Base-by-base conservation (phyloP, 257 asterid species). In the Parsonsia alboflavescens region DNA sequence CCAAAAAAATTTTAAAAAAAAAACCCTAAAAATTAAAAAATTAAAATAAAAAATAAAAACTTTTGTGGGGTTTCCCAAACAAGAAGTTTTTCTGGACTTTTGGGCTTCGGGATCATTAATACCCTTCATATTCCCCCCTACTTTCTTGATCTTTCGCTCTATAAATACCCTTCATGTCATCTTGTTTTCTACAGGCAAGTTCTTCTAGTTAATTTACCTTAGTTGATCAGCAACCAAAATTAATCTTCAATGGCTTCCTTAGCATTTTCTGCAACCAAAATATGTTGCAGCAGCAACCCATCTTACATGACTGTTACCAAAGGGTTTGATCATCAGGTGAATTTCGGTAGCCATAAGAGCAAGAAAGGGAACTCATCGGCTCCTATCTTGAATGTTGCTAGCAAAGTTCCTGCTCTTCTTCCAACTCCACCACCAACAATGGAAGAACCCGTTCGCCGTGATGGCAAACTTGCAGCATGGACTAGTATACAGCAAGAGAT, bases 391-490 rank as follows among this genome's bases (percentile, higher is more conserved):
- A 87, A 85, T 39, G 87, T 87, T 39, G 92, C 96, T 0, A 87
- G 82, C 53, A 81, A 73, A 73, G 78, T 86, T 11, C 86, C 91
- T 1, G 70, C 59, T 3, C 61, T 75, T 54, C 67, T 17, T 52
- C 22, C 58, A 16, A 21, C 77, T 15, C 64, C 68, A 72, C 84
- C 71, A 72, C 82, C 79, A n/a, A 70, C 53, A 65, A 21, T 16
- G 50, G 50, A 65, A 65, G 70, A 65, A 65, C 10, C 66, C 15
- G 72, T 57, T 62, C 24, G 28, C 16, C 22, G 1, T 6, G 82
- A 78, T 52, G 4, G 44, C 39, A 88, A 89, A 61, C 94, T 87
- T 7, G 93, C 83, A 0, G 98, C 98, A 15, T 95, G 99, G 99
- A 87, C 82, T 12, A 95, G 96, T 54, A 80, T 95, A 9, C 84